A percentile compares a stretch with the other conserved stretches of the same genome.
Conservation (phyloP, 164 flowering plant species). For the Magnolia sinica region DNA sequence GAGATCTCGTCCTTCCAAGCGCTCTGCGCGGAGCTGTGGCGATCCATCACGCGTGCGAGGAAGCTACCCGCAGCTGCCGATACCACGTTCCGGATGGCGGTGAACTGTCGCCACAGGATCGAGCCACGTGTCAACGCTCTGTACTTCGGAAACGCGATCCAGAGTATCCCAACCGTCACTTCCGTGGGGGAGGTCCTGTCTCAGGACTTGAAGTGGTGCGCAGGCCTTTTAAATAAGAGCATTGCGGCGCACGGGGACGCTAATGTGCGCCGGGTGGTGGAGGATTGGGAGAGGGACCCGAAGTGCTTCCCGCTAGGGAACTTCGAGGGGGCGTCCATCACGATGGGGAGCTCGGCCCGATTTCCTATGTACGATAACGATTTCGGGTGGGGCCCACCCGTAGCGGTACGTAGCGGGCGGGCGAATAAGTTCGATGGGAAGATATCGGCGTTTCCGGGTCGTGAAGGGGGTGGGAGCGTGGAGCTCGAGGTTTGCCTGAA, state of each 20-base stretch:
- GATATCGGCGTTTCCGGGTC: constrained; percentile 89
- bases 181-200: constrained; percentile 48
- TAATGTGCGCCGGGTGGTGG: constrained; percentile 43
- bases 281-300: constrained; percentile 68
- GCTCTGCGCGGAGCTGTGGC: constrained; percentile 74
- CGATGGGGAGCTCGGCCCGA: constrained; percentile 88
- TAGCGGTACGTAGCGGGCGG: constrained; percentile 73
- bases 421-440: constrained; percentile 91
- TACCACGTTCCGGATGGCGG: constrained; percentile 90
- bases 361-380: constrained; percentile 89
- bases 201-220: constrained; percentile 57
- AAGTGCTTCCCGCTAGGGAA: constrained; percentile 71
- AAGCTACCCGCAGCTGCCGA: constrained; percentile 29
- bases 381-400: constrained; percentile 88
- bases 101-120: constrained; percentile 77
- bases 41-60: constrained; percentile 75
- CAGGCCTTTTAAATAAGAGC: constrained; percentile 45
- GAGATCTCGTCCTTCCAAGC: constrained; percentile 93
- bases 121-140: constrained; percentile 54
- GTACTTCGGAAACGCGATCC: constrained; percentile 92
- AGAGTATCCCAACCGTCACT: constrained; percentile 65
- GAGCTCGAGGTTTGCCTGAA: constrained; percentile 78
- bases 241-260: constrained; percentile 53
- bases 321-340: constrained; percentile 59
- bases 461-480: constrained; percentile 79